Evolutionary conservation across 345 rosid genomes (phyloP), one percentile per base, ranked within the genome.

Genomic region (Corymbia maculata): DNA sequence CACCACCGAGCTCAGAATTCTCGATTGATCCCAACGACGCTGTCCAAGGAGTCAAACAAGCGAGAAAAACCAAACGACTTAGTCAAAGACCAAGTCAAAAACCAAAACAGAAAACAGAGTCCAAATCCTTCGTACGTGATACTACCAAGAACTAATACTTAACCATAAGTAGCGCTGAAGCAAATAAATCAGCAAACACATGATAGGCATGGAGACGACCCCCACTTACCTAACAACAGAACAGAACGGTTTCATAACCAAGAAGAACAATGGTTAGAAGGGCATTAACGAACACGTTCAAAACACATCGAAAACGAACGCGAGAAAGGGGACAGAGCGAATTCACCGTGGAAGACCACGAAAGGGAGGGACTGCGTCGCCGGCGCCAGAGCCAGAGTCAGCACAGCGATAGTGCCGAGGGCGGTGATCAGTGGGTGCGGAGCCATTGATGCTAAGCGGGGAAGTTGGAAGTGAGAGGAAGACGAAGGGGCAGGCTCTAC

Each of bases 291-390:
- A 42, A 42, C 49, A 10, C 28, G 14, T 75, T 21, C 49, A 11
- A 22, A 66, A 57, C 51, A 61, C 15, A 85, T 22, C 57, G 51
- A 42, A 82, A 15, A 50, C 8, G 22, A 49, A 87, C 16, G 26
- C 64, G 17, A 75, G 24, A 52, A 49, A 64, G 13, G 86, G 75
- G 87, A 21, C 44, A 44, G 88, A 44, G 89, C 85, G 13, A 85
- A 1, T 45, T 87, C 93, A 95, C 98, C 99, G 87, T 95, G 96
- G 82, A 96, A 90, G 86, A 96, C 98, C 26, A 96, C 88, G 93
- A 95, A 96, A 88, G 98, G 99, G 88, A 93, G 86, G 87, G 96
- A 93, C 82, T 88, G 90, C 9, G 94, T 59, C 79, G 91, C 5
- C 9, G 94, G 90, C 88, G 93, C 28, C 61, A 75, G 91, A 86